Base-by-base conservation (phyloP, 1,139 yeast genomes). In the Kluyveromyces sp. region DNA sequence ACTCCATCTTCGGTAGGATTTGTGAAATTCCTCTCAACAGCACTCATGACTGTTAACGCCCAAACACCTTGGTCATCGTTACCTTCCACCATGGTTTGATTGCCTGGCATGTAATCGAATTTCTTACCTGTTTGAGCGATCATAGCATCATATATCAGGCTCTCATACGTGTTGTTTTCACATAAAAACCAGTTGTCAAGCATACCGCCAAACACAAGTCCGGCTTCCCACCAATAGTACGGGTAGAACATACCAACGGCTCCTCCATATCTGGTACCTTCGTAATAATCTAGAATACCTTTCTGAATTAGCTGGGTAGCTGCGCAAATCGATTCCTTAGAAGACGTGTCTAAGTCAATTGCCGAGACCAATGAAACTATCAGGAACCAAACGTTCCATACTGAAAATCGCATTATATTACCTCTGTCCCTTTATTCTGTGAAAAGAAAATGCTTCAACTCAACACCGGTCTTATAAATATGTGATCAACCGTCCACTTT, bases 61-160 rank as follows among this genome's bases (percentile, higher is more conserved):
- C 96, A 88, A 63, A 89, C 86, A 1, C 89, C 96, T 68, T 88
- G 96, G 70, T 89, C 97, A 73, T 89, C 97, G 63, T 89, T 89
- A 65, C 97, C 97, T 69, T 88, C 96, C 0, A 95, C 84, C 15
- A 92, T 82, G 15, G 94, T 79, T 64, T 88, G 96, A 66, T 88
- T 88, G 46, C 84, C 69, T 2, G 97, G 96, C 83, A 78, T 73
- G 53, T 74, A 78, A 57, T 78, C 72, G 53, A 62, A 69, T 47
- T 71, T 61, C 1, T 62, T 60, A 26, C 84, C 84, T 1, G 79
- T 71, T 55, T 79, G 85, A 47, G 75, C 73, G 36, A 68, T 53
- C 49, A 80, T 58, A 1, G 83, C 82, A 33, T 73, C 68, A 45
- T 58, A 64, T 18, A 78, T 63, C 41, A 67, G 44, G 0, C 51